Percentiles rank a stretch among this genome's conserved stretches.
These are phyloP conservation scores for Camillea tinctor DNA, from an alignment of 2,329 filamentous ascomycete species.

Conservation along the genomic window DNA sequence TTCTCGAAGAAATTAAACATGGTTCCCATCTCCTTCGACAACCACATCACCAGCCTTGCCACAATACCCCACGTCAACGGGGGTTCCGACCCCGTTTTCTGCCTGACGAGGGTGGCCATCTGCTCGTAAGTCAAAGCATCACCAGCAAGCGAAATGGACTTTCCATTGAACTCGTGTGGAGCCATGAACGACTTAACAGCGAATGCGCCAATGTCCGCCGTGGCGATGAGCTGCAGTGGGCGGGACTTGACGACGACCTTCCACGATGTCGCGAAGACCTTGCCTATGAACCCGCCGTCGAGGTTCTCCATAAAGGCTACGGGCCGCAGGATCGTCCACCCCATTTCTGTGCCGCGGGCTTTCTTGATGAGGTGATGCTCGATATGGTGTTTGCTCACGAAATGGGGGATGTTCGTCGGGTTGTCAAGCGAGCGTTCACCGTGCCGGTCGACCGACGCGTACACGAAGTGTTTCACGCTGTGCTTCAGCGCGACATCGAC, in stretches of 20 bases:
- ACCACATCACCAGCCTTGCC: background rate
- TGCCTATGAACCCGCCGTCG: slow-evolving; percentile 33
- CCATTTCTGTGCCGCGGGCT: slow-evolving; percentile 41
- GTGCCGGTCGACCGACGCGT: slow-evolving; percentile 63
- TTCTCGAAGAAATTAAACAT: slow-evolving; percentile 4
- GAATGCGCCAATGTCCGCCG: background rate
- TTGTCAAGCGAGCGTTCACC: slow-evolving; percentile 50
- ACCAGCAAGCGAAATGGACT: background rate
- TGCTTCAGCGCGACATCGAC: slow-evolving; percentile 56
- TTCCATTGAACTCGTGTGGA: background rate
- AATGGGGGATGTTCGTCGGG: slow-evolving; percentile 59
- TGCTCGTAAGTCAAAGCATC: background rate
- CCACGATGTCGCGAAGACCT: slow-evolving; percentile 19
- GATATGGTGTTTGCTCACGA: slow-evolving; percentile 59
- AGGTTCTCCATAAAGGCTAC: slow-evolving; percentile 62
- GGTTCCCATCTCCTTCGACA: slow-evolving; percentile 2
- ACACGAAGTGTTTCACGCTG: slow-evolving; percentile 60
- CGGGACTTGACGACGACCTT: background rate
- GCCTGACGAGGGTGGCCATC: background rate
- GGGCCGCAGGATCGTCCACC: slow-evolving; percentile 61
- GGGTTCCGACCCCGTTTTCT: background rate
- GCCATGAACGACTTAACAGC: background rate
- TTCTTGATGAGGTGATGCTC: slow-evolving; percentile 54
- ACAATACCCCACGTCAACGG: background rate
- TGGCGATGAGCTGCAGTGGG: background rate